Conservation (phyloP, 2,329 filamentous ascomycete species). For the Aureobasidium sp. region DNA sequence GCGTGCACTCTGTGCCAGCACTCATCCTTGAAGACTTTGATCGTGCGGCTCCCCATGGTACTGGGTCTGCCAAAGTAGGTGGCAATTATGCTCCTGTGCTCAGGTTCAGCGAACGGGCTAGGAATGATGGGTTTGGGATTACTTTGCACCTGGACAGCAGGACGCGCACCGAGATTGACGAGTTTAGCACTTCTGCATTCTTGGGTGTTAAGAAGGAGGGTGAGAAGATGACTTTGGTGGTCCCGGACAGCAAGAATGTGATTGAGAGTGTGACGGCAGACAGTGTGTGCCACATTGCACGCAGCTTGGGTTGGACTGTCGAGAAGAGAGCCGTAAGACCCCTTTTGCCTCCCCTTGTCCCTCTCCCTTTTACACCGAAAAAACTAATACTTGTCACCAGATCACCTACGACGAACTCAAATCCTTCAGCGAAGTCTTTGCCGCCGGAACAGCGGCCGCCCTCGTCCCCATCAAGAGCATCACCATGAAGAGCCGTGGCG, state of each 20-base stretch:
- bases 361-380: too few relatives aligned
- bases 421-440: slow-evolving; percentile 72
- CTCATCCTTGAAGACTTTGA: slow-evolving; percentile 91
- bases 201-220: slow-evolving; percentile 63
- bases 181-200: slow-evolving; percentile 93
- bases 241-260: slow-evolving; percentile 81
- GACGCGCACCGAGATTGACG: slow-evolving; percentile 77
- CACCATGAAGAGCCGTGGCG: slow-evolving; percentile 56
- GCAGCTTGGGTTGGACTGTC: slow-evolving; percentile 74
- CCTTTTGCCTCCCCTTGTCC: neutral
- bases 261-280: slow-evolving; percentile 83
- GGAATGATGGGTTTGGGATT: slow-evolving; percentile 78
- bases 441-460: slow-evolving; percentile 84
- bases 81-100: slow-evolving; percentile 95
- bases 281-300: slow-evolving; percentile 68
- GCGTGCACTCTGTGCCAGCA: slow-evolving; percentile 76
- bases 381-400: slow-evolving; percentile 30
- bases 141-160: slow-evolving; percentile 88
- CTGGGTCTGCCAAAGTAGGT: slow-evolving; percentile 85
- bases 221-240: slow-evolving; percentile 60
- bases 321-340: slow-evolving; percentile 61
- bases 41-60: slow-evolving; percentile 83
- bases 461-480: slow-evolving; percentile 90
- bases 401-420: slow-evolving; percentile 60
- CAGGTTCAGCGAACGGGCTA: slow-evolving; percentile 75